A percentile compares a stretch with the other conserved stretches of the same genome.
phyloP scores from a whole-genome alignment of 1,139 yeast genomes.

The Taphrina wiesneri region DNA sequence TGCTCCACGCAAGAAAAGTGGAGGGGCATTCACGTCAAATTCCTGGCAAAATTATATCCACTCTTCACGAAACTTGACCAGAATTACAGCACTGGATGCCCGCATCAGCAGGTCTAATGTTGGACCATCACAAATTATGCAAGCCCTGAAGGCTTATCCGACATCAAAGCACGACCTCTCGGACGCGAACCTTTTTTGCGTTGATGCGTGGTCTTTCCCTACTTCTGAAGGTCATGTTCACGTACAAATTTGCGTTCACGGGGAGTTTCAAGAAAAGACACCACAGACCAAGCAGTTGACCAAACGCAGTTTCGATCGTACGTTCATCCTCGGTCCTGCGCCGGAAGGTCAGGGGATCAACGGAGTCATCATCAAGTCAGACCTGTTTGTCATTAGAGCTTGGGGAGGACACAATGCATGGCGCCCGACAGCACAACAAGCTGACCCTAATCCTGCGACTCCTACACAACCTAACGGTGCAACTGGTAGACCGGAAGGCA shows the following conservation, averaged over 20 bases:
- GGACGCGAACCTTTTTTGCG: conserved; percentile 65
- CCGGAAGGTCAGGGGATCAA: conserved; percentile 23
- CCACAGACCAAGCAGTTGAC: conserved; percentile 54
- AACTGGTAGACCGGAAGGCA: conserved; percentile 13
- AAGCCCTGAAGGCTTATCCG: conserved; percentile 68
- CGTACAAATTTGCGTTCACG: conserved; percentile 76
- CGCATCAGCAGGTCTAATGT: conserved; percentile 61
- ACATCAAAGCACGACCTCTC: conserved; percentile 69
- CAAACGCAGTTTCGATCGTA: conserved; percentile 37
- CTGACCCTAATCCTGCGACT: background rate
- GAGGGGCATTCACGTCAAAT: conserved; percentile 37
- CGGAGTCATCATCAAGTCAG: conserved; percentile 34
- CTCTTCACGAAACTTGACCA: conserved; percentile 72
- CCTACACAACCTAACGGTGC: background rate
- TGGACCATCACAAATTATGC: conserved; percentile 69
- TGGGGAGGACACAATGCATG: conserved; percentile 37
- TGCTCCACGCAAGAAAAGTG: conserved; percentile 48
- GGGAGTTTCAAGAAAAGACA: conserved; percentile 66
- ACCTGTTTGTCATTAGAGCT: conserved; percentile 32
- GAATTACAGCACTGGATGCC: conserved; percentile 62
- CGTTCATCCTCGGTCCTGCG: conserved; percentile 36
- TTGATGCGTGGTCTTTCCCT: conserved; percentile 67
- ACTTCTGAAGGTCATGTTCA: conserved; percentile 66
- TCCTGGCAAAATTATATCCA: conserved; percentile 48
- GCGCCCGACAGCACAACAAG: background rate